These are phyloP conservation scores for Conticribra guillardii DNA, from an alignment of 108 stramenopile genomes.

Conservation along the genomic window DNA sequence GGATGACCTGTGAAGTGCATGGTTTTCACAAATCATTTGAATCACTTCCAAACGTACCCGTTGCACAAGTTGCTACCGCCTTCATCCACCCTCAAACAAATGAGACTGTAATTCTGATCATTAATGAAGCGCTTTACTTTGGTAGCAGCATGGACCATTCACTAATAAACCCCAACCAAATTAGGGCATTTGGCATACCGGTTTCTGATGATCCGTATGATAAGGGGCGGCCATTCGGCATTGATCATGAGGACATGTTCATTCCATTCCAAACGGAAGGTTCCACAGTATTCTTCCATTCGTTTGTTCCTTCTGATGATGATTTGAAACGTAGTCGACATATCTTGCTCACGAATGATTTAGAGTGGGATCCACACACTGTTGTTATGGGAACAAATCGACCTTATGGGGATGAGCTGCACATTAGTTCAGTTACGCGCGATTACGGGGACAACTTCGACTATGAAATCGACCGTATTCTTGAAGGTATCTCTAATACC, in stretches of 20 bases:
- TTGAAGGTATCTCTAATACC: too few species aligned
- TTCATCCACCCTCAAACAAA: not conserved
- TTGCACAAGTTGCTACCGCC: slow-evolving; percentile 6
- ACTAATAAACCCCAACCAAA: not conserved
- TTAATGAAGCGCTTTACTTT: slow-evolving; percentile 11
- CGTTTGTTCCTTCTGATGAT: not conserved
- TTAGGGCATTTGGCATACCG: not conserved
- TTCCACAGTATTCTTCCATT: not conserved
- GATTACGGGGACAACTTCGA: not conserved
- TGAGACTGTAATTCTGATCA: not conserved
- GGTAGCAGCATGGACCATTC: slow-evolving; percentile 1
- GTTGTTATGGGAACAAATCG: not conserved
- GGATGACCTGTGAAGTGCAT: not conserved
- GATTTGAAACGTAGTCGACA: not conserved
- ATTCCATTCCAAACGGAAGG: not conserved
- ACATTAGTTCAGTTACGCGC: too few species aligned
- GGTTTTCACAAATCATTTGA: slow-evolving; percentile 2
- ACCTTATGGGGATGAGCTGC: too few species aligned
- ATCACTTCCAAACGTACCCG: not conserved
- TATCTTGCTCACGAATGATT: not conserved
- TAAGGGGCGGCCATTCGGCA: not conserved
- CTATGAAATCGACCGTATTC: not conserved
- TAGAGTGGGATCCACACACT: not conserved
- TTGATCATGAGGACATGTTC: not conserved
- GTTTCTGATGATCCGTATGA: not conserved